These are phyloP conservation scores for Leucocoprinus leucothites DNA, from an alignment of 768 basidiomycete genomes.

Conservation along the genomic window DNA sequence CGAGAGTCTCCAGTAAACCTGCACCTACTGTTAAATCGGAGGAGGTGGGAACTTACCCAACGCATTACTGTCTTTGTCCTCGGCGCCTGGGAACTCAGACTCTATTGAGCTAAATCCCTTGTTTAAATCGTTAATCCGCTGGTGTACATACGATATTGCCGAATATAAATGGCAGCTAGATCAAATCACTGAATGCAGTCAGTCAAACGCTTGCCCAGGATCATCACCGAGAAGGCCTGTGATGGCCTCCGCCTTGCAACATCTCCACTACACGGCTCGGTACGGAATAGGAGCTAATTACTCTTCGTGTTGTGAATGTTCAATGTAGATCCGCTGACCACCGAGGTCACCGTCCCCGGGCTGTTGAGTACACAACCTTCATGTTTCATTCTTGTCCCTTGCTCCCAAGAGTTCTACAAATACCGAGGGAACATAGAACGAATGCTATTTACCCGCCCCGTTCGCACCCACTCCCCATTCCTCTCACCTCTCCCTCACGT, in stretches of 20 bases:
- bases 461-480: not conserved
- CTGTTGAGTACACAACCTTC: not conserved
- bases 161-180: not conserved
- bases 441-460: not conserved
- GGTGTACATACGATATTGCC: not conserved
- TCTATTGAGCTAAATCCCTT: not conserved
- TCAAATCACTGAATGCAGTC: not conserved
- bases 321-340: conserved; percentile 3
- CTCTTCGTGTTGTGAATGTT: not conserved
- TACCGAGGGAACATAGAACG: not conserved
- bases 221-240: conserved; percentile 10
- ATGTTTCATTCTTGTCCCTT: conserved; percentile 10
- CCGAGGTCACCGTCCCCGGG: conserved; percentile 9
- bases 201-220: not conserved
- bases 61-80: too few species aligned
- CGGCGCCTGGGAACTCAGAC: too few species aligned
- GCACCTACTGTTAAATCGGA: too few species aligned
- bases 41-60: too few species aligned
- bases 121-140: not conserved
- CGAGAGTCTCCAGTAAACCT: too few species aligned
- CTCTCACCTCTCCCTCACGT: not conserved
- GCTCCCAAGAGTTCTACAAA: not conserved
- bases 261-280: not conserved
- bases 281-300: conserved; percentile 7
- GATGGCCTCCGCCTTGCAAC: not conserved